A percentile compares a stretch with the other conserved stretches of the same genome.
Conservation (phyloP, 176 grass and related monocot genomes). For the Triticum timopheevii region DNA sequence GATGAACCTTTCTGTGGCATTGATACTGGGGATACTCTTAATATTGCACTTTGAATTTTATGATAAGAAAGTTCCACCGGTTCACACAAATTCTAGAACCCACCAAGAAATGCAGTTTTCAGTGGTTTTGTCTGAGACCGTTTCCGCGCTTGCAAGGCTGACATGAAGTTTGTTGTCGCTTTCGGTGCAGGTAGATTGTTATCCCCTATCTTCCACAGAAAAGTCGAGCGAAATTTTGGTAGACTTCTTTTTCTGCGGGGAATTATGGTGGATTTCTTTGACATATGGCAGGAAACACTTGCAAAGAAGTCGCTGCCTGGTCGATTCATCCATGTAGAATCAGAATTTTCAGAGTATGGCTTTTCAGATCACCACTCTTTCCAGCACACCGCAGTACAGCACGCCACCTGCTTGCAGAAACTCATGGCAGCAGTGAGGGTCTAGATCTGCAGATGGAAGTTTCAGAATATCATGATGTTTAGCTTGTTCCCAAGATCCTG, state of each 20-base stretch:
- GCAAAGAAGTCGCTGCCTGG: slow-evolving; percentile 66
- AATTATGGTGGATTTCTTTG: slow-evolving; percentile 85
- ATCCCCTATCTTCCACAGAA: slow-evolving; percentile 75
- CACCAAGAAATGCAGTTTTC: not conserved
- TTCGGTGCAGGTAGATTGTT: slow-evolving; percentile 74
- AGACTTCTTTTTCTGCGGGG: not conserved
- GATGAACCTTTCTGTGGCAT: not conserved
- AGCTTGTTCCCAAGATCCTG: not conserved
- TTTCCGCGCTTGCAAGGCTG: not conserved
- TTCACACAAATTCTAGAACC: not conserved
- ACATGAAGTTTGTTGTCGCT: slow-evolving; percentile 27
- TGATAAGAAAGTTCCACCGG: not conserved
- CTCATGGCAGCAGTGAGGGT: slow-evolving; percentile 57
- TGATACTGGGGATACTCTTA: not conserved
- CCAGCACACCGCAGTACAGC: slow-evolving; percentile 76
- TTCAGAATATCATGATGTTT: not conserved
- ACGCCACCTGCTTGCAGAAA: slow-evolving; percentile 65
- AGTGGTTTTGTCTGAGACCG: too few species aligned
- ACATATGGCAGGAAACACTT: slow-evolving; percentile 78
- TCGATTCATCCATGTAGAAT: slow-evolving; percentile 70
- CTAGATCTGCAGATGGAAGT: slow-evolving; percentile 3
- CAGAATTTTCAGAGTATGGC: slow-evolving; percentile 71
- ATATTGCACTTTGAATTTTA: not conserved
- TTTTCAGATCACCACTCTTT: slow-evolving; percentile 70
- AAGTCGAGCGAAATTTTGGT: slow-evolving; percentile 36